Conservation (phyloP, 1,284 basidiomycete species). For the Pyrrhoderma lamaoense region DNA sequence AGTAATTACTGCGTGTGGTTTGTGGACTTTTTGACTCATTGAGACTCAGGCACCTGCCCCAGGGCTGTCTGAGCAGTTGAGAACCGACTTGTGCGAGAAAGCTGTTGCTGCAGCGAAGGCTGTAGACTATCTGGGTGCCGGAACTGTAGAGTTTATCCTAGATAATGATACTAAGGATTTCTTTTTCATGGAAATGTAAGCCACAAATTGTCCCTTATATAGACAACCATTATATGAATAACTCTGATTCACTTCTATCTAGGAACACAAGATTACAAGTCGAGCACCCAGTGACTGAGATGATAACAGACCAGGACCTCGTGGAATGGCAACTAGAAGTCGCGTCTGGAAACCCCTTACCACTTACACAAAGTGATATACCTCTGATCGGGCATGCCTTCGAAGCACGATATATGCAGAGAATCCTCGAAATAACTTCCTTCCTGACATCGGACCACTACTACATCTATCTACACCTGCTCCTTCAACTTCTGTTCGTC, state of each 20-base stretch:
- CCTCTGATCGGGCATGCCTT: constrained; percentile 88
- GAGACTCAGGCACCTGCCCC: constrained; percentile 84
- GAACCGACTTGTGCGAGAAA: constrained; percentile 78
- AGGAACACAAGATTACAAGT: constrained; percentile 94
- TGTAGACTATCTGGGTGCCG: constrained; percentile 85
- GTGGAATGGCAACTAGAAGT: constrained; percentile 94
- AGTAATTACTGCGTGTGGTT: background rate
- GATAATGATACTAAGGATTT: constrained; percentile 81
- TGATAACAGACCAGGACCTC: constrained; percentile 88
- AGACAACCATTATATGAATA: constrained; percentile 4
- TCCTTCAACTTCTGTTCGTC: constrained; percentile 68
- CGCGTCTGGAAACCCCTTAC: constrained; percentile 82
- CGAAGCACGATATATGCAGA: constrained; percentile 96
- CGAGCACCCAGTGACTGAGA: constrained; percentile 93
- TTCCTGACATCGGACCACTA: constrained; percentile 84
- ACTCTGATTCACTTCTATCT: constrained; percentile 2
- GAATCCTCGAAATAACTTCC: constrained; percentile 87
- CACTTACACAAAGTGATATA: constrained; percentile 69
- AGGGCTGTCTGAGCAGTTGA: constrained; percentile 66
- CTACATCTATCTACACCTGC: constrained; percentile 72
- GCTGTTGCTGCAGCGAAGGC: constrained; percentile 89
- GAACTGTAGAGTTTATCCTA: constrained; percentile 92
- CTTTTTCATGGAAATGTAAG: constrained; percentile 92
- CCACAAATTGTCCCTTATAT: constrained; percentile 14
- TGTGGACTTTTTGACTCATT: background rate